These are phyloP conservation scores for Clarireedia paspali DNA, from an alignment of 2,329 filamentous ascomycete genomes.

Conservation along the genomic window DNA sequence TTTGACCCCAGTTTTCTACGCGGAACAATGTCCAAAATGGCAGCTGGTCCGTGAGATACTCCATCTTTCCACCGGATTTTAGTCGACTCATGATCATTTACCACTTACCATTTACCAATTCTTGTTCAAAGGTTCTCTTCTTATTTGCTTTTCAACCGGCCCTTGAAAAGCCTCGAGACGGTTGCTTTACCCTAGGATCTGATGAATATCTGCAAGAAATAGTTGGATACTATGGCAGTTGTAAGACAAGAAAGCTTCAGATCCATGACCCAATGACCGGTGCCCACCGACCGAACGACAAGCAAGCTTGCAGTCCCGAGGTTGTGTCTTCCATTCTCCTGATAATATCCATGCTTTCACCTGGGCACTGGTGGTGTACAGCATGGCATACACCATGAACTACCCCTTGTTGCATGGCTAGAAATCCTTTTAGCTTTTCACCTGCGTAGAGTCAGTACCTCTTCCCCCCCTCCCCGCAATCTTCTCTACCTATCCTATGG, in stretches of 20 bases:
- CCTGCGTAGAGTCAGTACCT: background rate
- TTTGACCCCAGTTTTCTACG: constrained; percentile 2
- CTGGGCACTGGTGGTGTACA: background rate
- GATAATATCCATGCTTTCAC: background rate
- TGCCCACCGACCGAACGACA: no score
- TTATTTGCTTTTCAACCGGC: background rate
- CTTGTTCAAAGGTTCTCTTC: background rate
- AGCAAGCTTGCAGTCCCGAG: no score
- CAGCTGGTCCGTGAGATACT: constrained; percentile 3
- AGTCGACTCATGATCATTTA: constrained; percentile 3
- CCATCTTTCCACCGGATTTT: background rate
- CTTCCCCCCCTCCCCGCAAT: constrained; percentile 9
- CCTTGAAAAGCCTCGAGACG: background rate
- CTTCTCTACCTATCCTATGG: background rate
- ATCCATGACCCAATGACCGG: background rate
- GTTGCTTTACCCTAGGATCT: background rate
- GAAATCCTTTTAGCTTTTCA: background rate
- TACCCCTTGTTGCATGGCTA: background rate
- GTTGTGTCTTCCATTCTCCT: background rate
- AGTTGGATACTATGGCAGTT: background rate
- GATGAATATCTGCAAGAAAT: background rate
- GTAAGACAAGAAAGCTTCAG: background rate
- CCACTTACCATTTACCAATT: background rate
- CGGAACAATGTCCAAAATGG: constrained; percentile 3
- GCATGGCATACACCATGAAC: background rate